Percentiles rank a stretch among this genome's conserved stretches.
Evolutionary conservation across 2,329 filamentous ascomycete species (phyloP).

Genomic region (Dendryphion nanum): DNA sequence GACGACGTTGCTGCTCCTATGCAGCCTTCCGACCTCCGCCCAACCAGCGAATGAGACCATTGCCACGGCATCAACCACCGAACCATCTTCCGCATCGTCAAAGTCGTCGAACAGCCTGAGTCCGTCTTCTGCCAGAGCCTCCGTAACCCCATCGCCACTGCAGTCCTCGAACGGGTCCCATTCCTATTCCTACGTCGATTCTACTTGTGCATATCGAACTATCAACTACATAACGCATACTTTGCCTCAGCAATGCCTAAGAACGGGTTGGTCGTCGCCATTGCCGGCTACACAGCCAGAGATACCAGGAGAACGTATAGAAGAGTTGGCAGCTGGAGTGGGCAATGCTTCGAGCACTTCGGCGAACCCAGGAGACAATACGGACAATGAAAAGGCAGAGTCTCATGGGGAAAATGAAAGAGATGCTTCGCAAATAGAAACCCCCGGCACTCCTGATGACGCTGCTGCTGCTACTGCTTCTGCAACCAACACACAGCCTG

Average conservation of each 20-base stretch:
- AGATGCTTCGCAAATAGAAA: no score
- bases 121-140: no score
- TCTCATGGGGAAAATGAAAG: background rate
- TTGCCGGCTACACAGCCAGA: constrained; percentile 11
- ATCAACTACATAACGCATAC: constrained; percentile 82
- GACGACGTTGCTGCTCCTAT: constrained; percentile 27
- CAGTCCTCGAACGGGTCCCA: constrained; percentile 6
- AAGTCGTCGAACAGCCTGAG: no score
- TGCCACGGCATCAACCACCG: constrained; percentile 12
- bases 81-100: constrained; percentile 13
- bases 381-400: no score
- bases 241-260: constrained; percentile 72
- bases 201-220: constrained; percentile 56
- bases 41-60: constrained; percentile 34
- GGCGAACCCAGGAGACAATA: no score
- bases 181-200: constrained; percentile 24
- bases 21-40: constrained; percentile 25
- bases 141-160: no score
- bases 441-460: constrained; percentile 8
- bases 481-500: constrained; percentile 27
- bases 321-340: constrained; percentile 10
- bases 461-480: constrained; percentile 7
- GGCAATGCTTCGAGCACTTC: constrained; percentile 11
- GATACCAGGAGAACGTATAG: no score
- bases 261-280: constrained; percentile 54